These are phyloP conservation scores for Penicillium sp. DNA, from an alignment of 2,329 filamentous ascomycete species.

Conservation along the genomic window DNA sequence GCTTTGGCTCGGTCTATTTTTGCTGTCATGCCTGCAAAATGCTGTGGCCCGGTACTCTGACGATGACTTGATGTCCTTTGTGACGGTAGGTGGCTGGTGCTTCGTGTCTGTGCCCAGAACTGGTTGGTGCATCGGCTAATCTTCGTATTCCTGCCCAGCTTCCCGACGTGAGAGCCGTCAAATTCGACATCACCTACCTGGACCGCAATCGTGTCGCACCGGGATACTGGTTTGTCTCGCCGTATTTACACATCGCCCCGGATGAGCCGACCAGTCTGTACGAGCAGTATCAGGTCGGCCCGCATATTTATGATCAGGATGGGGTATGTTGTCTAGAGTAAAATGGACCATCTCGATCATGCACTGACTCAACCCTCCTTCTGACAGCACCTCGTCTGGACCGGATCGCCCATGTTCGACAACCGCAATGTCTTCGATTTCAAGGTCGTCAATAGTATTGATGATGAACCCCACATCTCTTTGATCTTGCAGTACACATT, in stretches of 20 bases:
- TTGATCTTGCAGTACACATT: slow-evolving; percentile 41
- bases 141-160: slow-evolving; percentile 18
- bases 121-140: neutral
- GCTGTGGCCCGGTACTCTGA: slow-evolving; percentile 16
- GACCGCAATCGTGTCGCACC: slow-evolving; percentile 36
- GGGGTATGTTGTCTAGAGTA: slow-evolving; percentile 36
- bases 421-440: slow-evolving; percentile 52
- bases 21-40: slow-evolving; percentile 17
- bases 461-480: slow-evolving; percentile 49
- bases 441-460: slow-evolving; percentile 45
- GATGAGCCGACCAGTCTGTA: slow-evolving; percentile 28
- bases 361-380: slow-evolving; percentile 1
- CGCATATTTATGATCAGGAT: slow-evolving; percentile 55
- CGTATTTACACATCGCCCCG: slow-evolving; percentile 40
- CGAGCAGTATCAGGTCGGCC: slow-evolving; percentile 48
- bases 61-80: slow-evolving; percentile 25
- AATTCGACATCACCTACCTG: slow-evolving; percentile 31
- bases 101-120: neutral
- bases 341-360: neutral
- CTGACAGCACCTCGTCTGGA: slow-evolving; percentile 48
- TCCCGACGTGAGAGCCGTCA: slow-evolving; percentile 29
- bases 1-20: slow-evolving; percentile 17
- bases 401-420: slow-evolving; percentile 47
- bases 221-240: slow-evolving; percentile 54
- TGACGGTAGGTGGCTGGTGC: slow-evolving; percentile 14